These are phyloP conservation scores for Nymphaea thermarum DNA, from an alignment of 164 flowering plant species.

Conservation along the genomic window DNA sequence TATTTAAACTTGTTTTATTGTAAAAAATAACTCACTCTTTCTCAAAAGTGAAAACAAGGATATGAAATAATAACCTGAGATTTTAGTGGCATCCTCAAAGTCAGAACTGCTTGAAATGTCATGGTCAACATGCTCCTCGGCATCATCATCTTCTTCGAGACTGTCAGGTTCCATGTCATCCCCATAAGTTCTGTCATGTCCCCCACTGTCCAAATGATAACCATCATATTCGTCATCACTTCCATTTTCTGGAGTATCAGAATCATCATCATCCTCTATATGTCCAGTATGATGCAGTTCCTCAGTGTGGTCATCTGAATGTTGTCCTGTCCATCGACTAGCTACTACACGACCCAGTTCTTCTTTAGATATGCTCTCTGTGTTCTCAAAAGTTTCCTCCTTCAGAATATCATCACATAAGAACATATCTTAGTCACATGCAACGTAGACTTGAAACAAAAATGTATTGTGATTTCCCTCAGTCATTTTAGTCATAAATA, in stretches of 20 bases:
- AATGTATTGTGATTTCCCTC: neutral
- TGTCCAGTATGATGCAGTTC: slow-evolving; percentile 19
- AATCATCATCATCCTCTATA: slow-evolving; percentile 22
- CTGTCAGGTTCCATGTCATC: slow-evolving; percentile 26
- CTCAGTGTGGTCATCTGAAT: slow-evolving; percentile 26
- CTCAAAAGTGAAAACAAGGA: neutral
- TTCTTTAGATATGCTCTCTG: slow-evolving; percentile 73
- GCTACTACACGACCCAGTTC: slow-evolving; percentile 91
- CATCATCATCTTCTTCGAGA: slow-evolving; percentile 27
- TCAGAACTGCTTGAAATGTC: slow-evolving; percentile 34
- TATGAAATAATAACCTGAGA: slow-evolving; percentile 39
- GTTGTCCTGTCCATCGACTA: slow-evolving; percentile 96
- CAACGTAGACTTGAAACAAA: neutral
- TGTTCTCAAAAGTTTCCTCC: slow-evolving; percentile 25
- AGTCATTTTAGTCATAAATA: neutral
- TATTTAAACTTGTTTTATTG: too few relatives aligned
- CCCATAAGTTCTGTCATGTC: slow-evolving; percentile 34
- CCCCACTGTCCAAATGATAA: slow-evolving; percentile 55
- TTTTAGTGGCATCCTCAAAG: slow-evolving; percentile 40
- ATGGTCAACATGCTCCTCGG: slow-evolving; percentile 36
- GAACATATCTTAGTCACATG: neutral
- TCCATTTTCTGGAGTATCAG: slow-evolving; percentile 20
- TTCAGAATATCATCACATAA: neutral
- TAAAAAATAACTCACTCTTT: too few relatives aligned
- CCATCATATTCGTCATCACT: slow-evolving; percentile 52